A percentile compares a stretch with the other conserved stretches of the same genome.
These are phyloP conservation scores for Candida methanosorbosa DNA, from an alignment of 805 yeast species.

Conservation along the genomic window DNA sequence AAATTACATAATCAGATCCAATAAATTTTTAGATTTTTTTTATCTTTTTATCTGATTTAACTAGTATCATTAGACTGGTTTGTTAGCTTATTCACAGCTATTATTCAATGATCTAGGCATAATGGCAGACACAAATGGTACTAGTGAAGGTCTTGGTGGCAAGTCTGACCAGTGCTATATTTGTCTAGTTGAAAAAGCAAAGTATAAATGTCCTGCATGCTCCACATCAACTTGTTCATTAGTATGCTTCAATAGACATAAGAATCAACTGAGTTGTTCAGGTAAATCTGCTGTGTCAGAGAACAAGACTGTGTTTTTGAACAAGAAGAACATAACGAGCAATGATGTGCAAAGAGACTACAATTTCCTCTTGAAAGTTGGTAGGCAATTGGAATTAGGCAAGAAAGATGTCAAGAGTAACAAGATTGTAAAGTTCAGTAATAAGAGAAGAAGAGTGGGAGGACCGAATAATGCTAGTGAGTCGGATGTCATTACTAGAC, in stretches of 20 bases:
- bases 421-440: conserved; percentile 27
- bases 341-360: conserved; percentile 72
- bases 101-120: no score
- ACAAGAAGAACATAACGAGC: conserved; percentile 35
- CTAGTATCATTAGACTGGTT: no score
- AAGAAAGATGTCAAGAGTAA: conserved; percentile 44
- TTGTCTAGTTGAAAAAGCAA: background rate
- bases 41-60: no score
- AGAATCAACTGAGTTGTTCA: conserved; percentile 49
- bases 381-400: conserved; percentile 51
- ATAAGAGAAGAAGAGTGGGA: conserved; percentile 4
- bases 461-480: conserved; percentile 16
- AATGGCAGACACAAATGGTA: no score
- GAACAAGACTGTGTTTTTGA: conserved; percentile 43
- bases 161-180: background rate
- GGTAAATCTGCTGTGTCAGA: conserved; percentile 45
- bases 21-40: no score
- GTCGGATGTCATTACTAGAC: conserved; percentile 22
- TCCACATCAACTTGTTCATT: conserved; percentile 56
- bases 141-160: no score
- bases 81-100: no score
- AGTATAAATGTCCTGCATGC: conserved; percentile 79
- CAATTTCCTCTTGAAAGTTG: conserved; percentile 55
- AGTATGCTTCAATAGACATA: conserved; percentile 65
- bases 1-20: no score